These are phyloP conservation scores for Populus euphratica DNA, from an alignment of 345 rosid genomes.

Conservation along the genomic window DNA sequence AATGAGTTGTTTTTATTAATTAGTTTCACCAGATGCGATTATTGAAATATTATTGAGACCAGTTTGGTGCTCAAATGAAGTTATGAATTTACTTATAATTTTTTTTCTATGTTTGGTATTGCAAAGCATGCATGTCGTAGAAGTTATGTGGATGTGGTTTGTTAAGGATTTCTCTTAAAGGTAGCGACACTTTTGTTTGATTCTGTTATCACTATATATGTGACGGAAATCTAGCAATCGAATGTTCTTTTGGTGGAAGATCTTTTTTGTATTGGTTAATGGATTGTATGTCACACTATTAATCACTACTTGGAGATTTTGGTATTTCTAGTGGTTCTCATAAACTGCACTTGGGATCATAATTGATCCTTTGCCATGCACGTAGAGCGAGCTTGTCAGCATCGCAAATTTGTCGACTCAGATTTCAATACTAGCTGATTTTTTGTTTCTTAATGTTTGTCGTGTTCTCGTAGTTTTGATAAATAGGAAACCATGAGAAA, in stretches of 20 bases:
- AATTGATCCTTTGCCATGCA: neutral
- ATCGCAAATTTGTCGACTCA: conserved; percentile 15
- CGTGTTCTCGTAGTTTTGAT: no score
- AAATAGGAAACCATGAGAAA: neutral
- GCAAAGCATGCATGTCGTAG: neutral
- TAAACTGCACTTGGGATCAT: conserved; percentile 4
- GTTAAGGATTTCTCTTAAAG: neutral
- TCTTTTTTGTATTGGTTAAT: neutral
- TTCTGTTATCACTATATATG: no score
- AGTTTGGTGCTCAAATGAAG: neutral
- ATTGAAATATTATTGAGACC: neutral
- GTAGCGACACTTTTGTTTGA: neutral
- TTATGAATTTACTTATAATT: neutral
- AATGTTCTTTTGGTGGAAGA: neutral
- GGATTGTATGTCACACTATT: neutral
- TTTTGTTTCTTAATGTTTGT: no score
- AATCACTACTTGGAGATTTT: neutral
- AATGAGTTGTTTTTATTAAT: neutral
- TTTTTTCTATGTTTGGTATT: neutral
- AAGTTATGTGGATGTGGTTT: neutral
- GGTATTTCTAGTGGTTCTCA: neutral
- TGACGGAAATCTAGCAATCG: neutral
- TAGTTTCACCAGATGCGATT: neutral
- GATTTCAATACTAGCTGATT: neutral
- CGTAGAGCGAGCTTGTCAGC: neutral